A percentile compares a stretch with the other conserved stretches of the same genome.
Conservation (phyloP, 2,329 filamentous ascomycete species). For the Ophiostoma novo-ulmi region DNA sequence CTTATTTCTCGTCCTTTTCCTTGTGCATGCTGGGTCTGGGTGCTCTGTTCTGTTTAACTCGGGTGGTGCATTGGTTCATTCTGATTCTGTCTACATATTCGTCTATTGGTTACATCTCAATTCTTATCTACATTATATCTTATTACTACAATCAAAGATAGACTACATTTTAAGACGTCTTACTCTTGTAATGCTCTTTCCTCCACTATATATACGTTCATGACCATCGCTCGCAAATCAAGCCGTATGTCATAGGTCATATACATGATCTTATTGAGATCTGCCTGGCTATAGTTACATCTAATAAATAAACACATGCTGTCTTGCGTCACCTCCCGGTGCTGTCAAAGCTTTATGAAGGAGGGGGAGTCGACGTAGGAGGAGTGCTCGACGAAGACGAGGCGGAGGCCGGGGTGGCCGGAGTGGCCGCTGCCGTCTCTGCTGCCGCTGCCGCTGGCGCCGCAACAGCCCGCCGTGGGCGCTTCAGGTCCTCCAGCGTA, state of each 20-base stretch:
- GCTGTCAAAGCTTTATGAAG: not conserved
- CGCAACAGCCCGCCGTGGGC: slow-evolving; percentile 51
- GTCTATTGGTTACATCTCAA: not conserved
- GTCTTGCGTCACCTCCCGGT: not conserved
- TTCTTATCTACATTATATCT: not conserved
- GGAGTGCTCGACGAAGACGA: not conserved
- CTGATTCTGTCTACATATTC: not conserved
- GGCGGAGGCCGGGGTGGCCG: not conserved
- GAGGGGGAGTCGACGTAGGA: not conserved
- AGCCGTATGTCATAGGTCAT: not conserved
- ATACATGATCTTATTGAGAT: not conserved
- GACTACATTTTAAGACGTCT: not conserved
- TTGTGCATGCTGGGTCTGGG: too few relatives aligned
- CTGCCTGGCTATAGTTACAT: slow-evolving; percentile 12
- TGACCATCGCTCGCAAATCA: not conserved
- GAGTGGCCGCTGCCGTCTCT: not conserved
- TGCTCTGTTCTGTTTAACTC: not conserved
- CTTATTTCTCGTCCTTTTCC: not conserved
- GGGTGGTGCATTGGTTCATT: slow-evolving; percentile 10
- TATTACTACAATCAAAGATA: slow-evolving; percentile 2
- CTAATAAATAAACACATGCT: not conserved
- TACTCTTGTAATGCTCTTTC: not conserved
- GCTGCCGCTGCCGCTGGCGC: not conserved
- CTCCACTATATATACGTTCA: not conserved
- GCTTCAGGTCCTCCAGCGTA: slow-evolving; percentile 77